Conservation (phyloP, 1,284 basidiomycete species). For the Papiliotrema laurentii region DNA sequence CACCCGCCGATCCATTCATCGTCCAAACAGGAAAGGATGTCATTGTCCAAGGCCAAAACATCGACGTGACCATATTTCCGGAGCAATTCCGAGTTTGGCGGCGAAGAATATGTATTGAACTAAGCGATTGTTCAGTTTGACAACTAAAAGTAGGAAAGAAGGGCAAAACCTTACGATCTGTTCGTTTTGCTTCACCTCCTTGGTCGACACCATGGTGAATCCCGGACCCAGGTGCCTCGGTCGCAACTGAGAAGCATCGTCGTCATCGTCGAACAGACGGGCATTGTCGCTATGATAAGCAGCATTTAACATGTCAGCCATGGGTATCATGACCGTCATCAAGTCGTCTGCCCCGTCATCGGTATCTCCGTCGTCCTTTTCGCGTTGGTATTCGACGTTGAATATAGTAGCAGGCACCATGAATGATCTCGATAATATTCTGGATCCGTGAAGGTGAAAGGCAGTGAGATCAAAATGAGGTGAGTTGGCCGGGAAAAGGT, state of each 20-base stretch:
- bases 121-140: conserved; percentile 33
- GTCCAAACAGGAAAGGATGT: conserved; percentile 18
- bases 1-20: conserved; percentile 22
- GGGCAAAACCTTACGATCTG: conserved; percentile 67
- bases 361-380: conserved; percentile 49
- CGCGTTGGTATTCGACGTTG: conserved; percentile 40
- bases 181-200: conserved; percentile 64
- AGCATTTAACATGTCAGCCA: conserved; percentile 94
- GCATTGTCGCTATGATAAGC: conserved; percentile 78
- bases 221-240: background rate
- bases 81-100: conserved; percentile 89
- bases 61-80: conserved; percentile 94
- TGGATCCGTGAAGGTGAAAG: conserved; percentile 87
- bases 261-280: conserved; percentile 27
- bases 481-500: conserved; percentile 60
- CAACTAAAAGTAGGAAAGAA: background rate
- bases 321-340: conserved; percentile 88
- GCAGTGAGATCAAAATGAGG: conserved; percentile 64
- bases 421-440: conserved; percentile 74
- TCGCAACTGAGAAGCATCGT: conserved; percentile 5
- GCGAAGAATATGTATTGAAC: conserved; percentile 96
- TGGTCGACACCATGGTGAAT: conserved; percentile 12
- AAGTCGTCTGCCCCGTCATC: conserved; percentile 62
- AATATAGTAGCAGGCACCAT: conserved; percentile 23
- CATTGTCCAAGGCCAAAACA: conserved; percentile 56